Percentiles rank a stretch among this genome's conserved stretches.
Conservation (phyloP, 805 yeast species). For the Ogataea salicorniae region DNA sequence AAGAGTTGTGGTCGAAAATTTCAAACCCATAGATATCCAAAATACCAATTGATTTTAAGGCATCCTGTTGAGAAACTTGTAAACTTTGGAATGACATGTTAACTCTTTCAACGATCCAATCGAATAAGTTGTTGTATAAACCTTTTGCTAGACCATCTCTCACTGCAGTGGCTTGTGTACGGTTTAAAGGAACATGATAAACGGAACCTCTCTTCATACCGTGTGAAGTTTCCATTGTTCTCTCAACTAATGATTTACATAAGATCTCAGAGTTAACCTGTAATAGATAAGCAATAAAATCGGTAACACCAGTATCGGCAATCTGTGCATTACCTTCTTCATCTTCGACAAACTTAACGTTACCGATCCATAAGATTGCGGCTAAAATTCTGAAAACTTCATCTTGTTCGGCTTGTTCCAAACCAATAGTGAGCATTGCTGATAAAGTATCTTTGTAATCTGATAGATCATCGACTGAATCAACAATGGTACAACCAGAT, state of each 20-base stretch:
- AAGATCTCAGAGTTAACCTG: constrained; percentile 70
- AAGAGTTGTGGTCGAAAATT: constrained; percentile 90
- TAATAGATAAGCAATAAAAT: constrained; percentile 86
- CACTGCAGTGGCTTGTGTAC: constrained; percentile 90
- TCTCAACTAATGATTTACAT: constrained; percentile 63
- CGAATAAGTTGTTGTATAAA: constrained; percentile 84
- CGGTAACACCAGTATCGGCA: constrained; percentile 84
- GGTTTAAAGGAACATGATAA: constrained; percentile 89
- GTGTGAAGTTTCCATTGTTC: constrained; percentile 85
- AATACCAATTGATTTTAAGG: constrained; percentile 74
- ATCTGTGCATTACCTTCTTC: constrained; percentile 81
- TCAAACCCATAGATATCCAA: constrained; percentile 96
- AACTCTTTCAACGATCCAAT: constrained; percentile 93
- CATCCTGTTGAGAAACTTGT: constrained; percentile 9
- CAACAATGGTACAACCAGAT: constrained; percentile 80
- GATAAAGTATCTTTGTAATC: constrained; percentile 77
- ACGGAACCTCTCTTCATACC: constrained; percentile 89
- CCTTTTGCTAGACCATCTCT: constrained; percentile 95
- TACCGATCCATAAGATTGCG: constrained; percentile 91
- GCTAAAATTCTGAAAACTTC: constrained; percentile 82
- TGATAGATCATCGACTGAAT: constrained; percentile 74
- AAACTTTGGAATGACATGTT: constrained; percentile 59
- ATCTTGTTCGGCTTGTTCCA: constrained; percentile 79
- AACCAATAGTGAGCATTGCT: constrained; percentile 88
- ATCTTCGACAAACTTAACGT: constrained; percentile 78